Evolutionary conservation across 331 rosid genomes (phyloP), one percentile per base, ranked within the genome.

Genomic region (Erythrophleum ivorense): DNA sequence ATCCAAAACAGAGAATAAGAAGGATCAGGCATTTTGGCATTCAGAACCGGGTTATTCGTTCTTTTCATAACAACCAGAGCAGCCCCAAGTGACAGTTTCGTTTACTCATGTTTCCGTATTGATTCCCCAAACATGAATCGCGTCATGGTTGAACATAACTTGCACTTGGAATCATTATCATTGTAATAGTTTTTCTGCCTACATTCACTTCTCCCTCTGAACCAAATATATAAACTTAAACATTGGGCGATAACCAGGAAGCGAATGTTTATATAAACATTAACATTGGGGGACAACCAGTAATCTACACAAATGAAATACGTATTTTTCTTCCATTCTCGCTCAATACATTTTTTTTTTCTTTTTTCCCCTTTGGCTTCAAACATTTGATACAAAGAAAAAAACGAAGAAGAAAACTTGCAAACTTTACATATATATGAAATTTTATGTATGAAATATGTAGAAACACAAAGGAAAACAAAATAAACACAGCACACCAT

Each of bases 401-500:
- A 9, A n/a, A n/a, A n/a, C n/a, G n/a, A n/a, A n/a, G n/a, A n/a
- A 10, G 19, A 62, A 13, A 33, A 16, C 43, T 18, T 14, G 2
- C 16, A 53, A 4, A 1, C 11, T 50, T 15, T 7, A 50, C 76
- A 71, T 53, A 48, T 29, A 16, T 29, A 21, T 11, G 40, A 2
- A 24, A 19, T 58, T 58, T 57, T 41, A 73, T 3, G 50, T 21
- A 34, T 24, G 29, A 41, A 16, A 65, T 57, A 68, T 55, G 41
- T 10, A 76, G 52, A 41, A 71, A 58, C 75, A 57, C 21, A 21
- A 29, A 16, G 31, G 24, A 76, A 77, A 41, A 6, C 41, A 66
- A 46, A 16, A 53, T 2, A 65, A 84, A 67, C 34, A 12, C 6
- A 83, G 33, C 87, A 83, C 69, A 77, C 68, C 36, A 74, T 41